A percentile compares a stretch with the other conserved stretches of the same genome.
Conservation (phyloP, 2,329 filamentous ascomycete genomes). For the Chaetomium sp. region DNA sequence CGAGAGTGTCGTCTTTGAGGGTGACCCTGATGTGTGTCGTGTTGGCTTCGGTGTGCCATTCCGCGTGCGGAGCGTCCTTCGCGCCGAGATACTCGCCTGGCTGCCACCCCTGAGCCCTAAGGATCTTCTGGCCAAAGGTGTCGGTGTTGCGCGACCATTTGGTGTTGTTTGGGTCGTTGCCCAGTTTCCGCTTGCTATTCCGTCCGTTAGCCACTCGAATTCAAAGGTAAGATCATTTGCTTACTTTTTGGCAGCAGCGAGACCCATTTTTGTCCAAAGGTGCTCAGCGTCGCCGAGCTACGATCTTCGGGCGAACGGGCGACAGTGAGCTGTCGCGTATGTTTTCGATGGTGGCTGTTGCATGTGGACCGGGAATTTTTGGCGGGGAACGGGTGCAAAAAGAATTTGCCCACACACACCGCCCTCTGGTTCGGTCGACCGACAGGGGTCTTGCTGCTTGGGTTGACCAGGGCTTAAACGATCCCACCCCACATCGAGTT, state of each 20-base stretch:
- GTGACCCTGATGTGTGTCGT: slow-evolving; percentile 81
- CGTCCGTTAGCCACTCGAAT: slow-evolving; percentile 27
- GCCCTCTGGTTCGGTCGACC: slow-evolving; percentile 13
- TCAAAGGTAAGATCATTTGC: slow-evolving; percentile 22
- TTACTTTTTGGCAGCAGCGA: slow-evolving; percentile 69
- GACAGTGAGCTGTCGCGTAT: background rate
- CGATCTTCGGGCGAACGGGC: slow-evolving; percentile 2
- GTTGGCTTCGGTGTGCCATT: slow-evolving; percentile 77
- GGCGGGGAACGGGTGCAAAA: slow-evolving; percentile 32
- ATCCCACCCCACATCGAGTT: background rate
- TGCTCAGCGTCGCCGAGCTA: slow-evolving; percentile 29
- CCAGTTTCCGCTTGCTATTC: slow-evolving; percentile 65
- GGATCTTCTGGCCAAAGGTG: slow-evolving; percentile 86
- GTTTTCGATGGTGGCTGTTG: background rate
- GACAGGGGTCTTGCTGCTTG: slow-evolving; percentile 11
- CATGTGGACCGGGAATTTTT: slow-evolving; percentile 29
- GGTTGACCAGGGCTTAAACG: background rate
- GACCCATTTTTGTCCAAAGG: slow-evolving; percentile 57
- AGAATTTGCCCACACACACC: slow-evolving; percentile 30
- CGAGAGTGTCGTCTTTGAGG: slow-evolving; percentile 88
- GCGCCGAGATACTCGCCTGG: slow-evolving; percentile 83
- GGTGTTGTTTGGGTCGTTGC: slow-evolving; percentile 92
- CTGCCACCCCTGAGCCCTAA: slow-evolving; percentile 86
- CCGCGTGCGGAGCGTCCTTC: slow-evolving; percentile 71
- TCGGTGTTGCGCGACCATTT: slow-evolving; percentile 82